Evolutionary conservation across 352 stramenopile genomes (phyloP).

Genomic region (Ophiocytium majus): DNA sequence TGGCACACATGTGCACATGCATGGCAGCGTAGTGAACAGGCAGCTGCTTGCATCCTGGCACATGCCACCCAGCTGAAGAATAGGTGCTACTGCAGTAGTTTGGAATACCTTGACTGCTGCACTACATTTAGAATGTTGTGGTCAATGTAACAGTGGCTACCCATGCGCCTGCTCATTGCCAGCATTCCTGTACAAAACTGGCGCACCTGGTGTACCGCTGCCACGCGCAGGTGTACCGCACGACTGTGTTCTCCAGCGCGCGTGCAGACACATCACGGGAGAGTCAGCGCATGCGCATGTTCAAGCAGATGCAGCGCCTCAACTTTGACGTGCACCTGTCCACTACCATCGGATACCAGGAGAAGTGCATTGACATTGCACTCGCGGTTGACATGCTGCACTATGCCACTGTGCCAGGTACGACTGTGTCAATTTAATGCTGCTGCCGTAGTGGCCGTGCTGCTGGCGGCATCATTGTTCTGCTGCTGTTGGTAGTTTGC

Average conservation of each 20-base stretch:
- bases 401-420: constrained; percentile 53
- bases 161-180: not conserved
- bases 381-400: constrained; percentile 58
- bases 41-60: not conserved
- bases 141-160: not conserved
- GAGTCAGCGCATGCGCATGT: constrained; percentile 53
- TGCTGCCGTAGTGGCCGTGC: no score
- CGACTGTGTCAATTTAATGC: no score
- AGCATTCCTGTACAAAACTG: no score
- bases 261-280: constrained; percentile 35
- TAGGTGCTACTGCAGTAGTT: not conserved
- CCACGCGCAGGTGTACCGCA: constrained; percentile 45
- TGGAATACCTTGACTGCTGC: not conserved
- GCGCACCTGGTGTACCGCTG: not conserved
- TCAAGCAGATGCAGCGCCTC: constrained; percentile 45
- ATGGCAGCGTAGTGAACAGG: no score
- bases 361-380: constrained; percentile 59
- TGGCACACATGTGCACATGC: no score
- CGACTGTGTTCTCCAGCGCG: constrained; percentile 53
- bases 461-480: no score
- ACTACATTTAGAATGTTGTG: not conserved
- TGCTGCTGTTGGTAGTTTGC: no score
- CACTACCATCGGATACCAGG: constrained; percentile 45
- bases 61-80: not conserved
- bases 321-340: constrained; percentile 59